phyloP scores from a whole-genome alignment of 345 rosid genomes.

The Brassica incana region DNA sequence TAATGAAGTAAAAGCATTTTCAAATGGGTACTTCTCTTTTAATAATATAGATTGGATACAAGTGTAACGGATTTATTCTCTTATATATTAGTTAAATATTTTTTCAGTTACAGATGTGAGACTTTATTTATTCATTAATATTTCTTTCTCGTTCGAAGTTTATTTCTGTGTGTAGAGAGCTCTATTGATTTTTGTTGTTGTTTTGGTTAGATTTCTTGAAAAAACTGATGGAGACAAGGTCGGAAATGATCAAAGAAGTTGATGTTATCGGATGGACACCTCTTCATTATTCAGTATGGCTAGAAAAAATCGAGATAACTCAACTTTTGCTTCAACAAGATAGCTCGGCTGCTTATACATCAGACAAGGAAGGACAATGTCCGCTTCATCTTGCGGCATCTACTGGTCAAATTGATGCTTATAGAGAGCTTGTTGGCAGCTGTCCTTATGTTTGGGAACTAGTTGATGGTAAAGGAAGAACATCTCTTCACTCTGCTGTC shows the following conservation, averaged over 20 bases:
- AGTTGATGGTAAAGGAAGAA: conserved; percentile 31
- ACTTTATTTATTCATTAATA: no score
- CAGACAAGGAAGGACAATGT: conserved; percentile 28
- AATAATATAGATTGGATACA: no score
- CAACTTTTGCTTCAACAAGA: conserved; percentile 20
- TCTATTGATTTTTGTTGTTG: background rate
- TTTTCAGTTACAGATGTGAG: no score
- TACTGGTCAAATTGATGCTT: conserved; percentile 10
- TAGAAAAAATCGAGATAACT: conserved; percentile 12
- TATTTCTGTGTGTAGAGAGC: no score
- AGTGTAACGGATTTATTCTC: no score
- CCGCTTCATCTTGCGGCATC: conserved; percentile 33
- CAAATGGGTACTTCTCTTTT: no score
- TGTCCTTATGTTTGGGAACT: conserved; percentile 35
- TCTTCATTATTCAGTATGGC: conserved; percentile 30
- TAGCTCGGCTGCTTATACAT: conserved; percentile 26
- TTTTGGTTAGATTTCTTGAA: conserved; percentile 17
- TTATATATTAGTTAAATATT: no score
- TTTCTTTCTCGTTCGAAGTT: no score
- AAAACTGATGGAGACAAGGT: conserved; percentile 15
- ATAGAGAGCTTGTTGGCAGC: conserved; percentile 16
- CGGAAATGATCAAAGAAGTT: conserved; percentile 22
- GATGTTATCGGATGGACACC: conserved; percentile 35
- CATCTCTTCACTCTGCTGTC: conserved; percentile 44
- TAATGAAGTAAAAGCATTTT: no score